Evolutionary conservation across 2,329 filamentous ascomycete genomes (phyloP).

Genomic region (Ampelomyces quisqualis): DNA sequence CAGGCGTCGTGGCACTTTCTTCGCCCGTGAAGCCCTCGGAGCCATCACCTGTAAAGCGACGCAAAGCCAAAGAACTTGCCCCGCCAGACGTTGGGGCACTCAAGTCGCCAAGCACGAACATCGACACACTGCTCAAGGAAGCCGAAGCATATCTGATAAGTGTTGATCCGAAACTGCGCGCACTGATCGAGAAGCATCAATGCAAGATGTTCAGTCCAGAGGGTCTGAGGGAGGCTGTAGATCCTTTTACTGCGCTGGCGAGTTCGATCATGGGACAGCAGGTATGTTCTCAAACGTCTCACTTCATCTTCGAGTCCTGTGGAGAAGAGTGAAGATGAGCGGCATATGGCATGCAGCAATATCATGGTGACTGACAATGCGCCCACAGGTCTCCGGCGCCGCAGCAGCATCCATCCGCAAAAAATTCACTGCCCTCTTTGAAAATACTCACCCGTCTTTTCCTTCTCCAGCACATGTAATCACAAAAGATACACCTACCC

Average conservation of each 20-base stretch:
- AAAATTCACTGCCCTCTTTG: constrained; percentile 60
- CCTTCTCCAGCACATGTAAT: constrained; percentile 76
- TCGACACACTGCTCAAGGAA: constrained; percentile 69
- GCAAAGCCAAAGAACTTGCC: constrained; percentile 43
- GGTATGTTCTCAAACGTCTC: constrained; percentile 27
- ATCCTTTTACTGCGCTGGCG: constrained; percentile 81
- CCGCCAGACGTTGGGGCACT: constrained; percentile 34
- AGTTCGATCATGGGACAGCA: constrained; percentile 95
- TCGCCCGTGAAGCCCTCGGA: constrained; percentile 36
- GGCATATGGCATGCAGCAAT: no score
- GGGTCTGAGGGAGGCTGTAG: constrained; percentile 63
- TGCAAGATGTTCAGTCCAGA: constrained; percentile 52
- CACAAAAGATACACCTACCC: constrained; percentile 57
- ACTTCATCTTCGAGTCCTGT: no score
- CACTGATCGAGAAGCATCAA: constrained; percentile 70
- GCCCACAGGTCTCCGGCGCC: constrained; percentile 71
- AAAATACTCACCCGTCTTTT: constrained; percentile 54
- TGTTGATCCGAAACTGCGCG: constrained; percentile 70
- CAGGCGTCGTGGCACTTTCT: constrained; percentile 57
- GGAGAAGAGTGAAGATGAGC: no score
- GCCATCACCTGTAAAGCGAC: constrained; percentile 46
- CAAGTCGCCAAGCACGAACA: constrained; percentile 56
- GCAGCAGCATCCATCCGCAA: constrained; percentile 86
- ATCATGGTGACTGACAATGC: constrained; percentile 1
- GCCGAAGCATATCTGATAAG: constrained; percentile 73